Conservation (phyloP, 176 grass and related monocot genomes). For the Areca catechu region DNA sequence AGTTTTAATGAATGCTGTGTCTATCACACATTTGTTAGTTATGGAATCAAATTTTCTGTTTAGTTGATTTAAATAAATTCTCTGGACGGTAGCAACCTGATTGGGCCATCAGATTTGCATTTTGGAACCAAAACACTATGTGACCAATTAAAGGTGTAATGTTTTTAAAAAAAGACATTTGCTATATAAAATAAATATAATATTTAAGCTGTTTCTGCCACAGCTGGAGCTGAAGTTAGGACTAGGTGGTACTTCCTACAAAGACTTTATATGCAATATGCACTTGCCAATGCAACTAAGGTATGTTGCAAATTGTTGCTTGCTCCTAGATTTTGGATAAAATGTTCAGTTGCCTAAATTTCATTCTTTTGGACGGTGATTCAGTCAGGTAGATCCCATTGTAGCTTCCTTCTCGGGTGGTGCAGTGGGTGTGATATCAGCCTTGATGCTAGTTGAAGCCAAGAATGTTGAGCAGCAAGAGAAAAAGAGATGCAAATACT, state of each 20-base stretch:
- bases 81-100: too few species aligned
- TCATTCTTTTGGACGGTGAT: constrained; percentile 6
- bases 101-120: too few species aligned
- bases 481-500: constrained; percentile 95
- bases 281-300: constrained; percentile 91
- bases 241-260: constrained; percentile 82
- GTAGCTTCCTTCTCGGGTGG: constrained; percentile 93
- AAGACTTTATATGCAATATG: constrained; percentile 74
- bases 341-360: not conserved
- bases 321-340: too few species aligned
- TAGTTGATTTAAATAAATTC: too few species aligned
- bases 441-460: constrained; percentile 80
- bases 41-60: too few species aligned
- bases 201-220: not conserved
- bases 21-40: too few species aligned
- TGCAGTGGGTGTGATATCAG: constrained; percentile 76
- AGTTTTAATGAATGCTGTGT: too few species aligned
- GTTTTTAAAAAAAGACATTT: not conserved
- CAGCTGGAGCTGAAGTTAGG: constrained; percentile 96
- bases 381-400: constrained; percentile 93
- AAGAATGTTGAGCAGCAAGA: constrained; percentile 89
- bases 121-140: too few species aligned
- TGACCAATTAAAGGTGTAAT: too few species aligned
- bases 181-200: constrained; percentile 8
- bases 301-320: constrained; percentile 10